phyloP scores from a whole-genome alignment of 2,329 filamentous ascomycete genomes.

The Hypoxylon sp. region DNA sequence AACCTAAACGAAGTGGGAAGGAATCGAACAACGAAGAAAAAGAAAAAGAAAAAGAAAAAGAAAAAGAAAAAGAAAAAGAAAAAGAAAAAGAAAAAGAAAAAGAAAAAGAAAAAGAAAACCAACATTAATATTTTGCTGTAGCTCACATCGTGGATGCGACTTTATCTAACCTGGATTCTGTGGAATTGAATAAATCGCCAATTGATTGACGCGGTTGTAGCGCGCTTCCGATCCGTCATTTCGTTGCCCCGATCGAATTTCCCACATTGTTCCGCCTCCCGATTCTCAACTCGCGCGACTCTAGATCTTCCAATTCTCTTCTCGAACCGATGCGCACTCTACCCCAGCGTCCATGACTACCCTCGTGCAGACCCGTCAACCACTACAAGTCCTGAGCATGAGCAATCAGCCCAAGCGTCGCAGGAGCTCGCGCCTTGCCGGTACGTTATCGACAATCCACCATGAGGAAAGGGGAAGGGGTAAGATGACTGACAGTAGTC shows the following conservation, averaged over 20 bases:
- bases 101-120: slow-evolving; percentile 6
- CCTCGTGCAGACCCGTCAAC: slow-evolving; percentile 69
- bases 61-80: slow-evolving; percentile 5
- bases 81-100: too few species aligned
- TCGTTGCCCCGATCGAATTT: slow-evolving; percentile 8
- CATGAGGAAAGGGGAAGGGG: slow-evolving; percentile 14
- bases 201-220: slow-evolving; percentile 32
- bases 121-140: slow-evolving; percentile 28
- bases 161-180: slow-evolving; percentile 14
- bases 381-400: slow-evolving; percentile 75
- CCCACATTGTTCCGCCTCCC: neutral
- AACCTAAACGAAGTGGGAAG: slow-evolving; percentile 21
- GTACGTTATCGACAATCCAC: slow-evolving; percentile 53
- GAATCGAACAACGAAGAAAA: too few species aligned
- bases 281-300: slow-evolving; percentile 29
- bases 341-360: slow-evolving; percentile 73
- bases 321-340: slow-evolving; percentile 40
- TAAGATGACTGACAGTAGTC: slow-evolving; percentile 26
- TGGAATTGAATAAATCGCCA: slow-evolving; percentile 17
- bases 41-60: slow-evolving; percentile 4
- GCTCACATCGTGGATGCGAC: slow-evolving; percentile 4
- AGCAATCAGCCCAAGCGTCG: slow-evolving; percentile 68
- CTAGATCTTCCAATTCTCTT: slow-evolving; percentile 9
- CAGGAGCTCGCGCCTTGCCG: slow-evolving; percentile 70
- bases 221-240: too few species aligned